Evolutionary conservation across 768 basidiomycete species (phyloP).

Genomic region (Coprinopsis marcescibilis): DNA sequence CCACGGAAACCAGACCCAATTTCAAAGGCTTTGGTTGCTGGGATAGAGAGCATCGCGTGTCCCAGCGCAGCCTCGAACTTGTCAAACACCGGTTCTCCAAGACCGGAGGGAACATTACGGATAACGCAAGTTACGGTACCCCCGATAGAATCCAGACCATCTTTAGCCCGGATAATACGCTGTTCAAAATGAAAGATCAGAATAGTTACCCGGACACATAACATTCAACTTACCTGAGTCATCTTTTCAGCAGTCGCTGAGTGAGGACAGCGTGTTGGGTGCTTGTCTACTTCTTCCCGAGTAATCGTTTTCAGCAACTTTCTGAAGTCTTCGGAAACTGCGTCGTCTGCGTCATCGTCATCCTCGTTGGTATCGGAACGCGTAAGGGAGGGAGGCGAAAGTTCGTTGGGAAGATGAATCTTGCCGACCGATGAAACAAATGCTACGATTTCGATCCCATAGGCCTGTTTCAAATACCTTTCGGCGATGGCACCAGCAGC

Average conservation of each 20-base stretch:
- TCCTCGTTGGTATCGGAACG: constrained; percentile 36
- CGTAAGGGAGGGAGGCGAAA: constrained; percentile 32
- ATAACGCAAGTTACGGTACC: constrained; percentile 98
- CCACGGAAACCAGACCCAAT: constrained; percentile 96
- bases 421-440: constrained; percentile 97
- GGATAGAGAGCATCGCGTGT: constrained; percentile 98
- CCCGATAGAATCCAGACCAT: constrained; percentile 88
- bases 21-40: constrained; percentile 97
- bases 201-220: background rate
- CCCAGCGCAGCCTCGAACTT: constrained; percentile 94
- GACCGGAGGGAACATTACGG: constrained; percentile 81
- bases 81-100: constrained; percentile 98
- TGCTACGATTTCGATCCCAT: constrained; percentile 92
- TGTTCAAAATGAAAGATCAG: constrained; percentile 24
- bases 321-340: constrained; percentile 78
- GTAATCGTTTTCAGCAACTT: constrained; percentile 73
- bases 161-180: constrained; percentile 93
- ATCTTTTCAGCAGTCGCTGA: constrained; percentile 82
- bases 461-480: constrained; percentile 81
- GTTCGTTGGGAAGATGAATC: constrained; percentile 63
- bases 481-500: constrained; percentile 98
- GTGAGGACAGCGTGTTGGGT: constrained; percentile 87
- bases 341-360: constrained; percentile 66
- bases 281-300: constrained; percentile 83
- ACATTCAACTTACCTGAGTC: constrained; percentile 59